Evolutionary conservation across 306 rosid genomes (phyloP).

Genomic region (Cicer chorassanicum): DNA sequence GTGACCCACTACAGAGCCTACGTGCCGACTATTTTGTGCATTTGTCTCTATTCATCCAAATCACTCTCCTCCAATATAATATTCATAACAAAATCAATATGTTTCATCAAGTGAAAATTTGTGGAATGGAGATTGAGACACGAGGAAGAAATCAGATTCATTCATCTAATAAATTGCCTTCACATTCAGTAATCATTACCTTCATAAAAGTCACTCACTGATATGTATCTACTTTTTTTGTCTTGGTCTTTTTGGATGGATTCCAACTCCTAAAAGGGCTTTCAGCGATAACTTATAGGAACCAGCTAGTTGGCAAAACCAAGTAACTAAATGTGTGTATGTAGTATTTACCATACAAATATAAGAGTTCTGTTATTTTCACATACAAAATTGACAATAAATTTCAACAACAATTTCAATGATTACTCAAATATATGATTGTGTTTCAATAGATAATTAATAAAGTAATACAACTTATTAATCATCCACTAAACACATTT

Average conservation of each 20-base stretch:
- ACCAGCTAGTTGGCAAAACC: slow-evolving; percentile 40
- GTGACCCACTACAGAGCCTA: slow-evolving; percentile 38
- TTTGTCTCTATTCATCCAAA: slow-evolving; percentile 25
- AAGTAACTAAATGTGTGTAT: slow-evolving; percentile 2
- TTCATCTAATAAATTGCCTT: slow-evolving; percentile 27
- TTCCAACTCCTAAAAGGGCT: neutral
- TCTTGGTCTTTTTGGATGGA: slow-evolving; percentile 38
- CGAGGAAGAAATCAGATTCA: slow-evolving; percentile 8
- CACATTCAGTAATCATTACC: slow-evolving; percentile 44
- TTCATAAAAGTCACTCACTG: slow-evolving; percentile 36
- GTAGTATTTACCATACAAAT: neutral
- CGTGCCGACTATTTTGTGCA: slow-evolving; percentile 27
- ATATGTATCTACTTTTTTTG: slow-evolving; percentile 41
- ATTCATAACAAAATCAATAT: neutral
- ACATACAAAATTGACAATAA: no score
- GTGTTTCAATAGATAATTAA: no score
- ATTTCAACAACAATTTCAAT: no score
- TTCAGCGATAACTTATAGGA: slow-evolving; percentile 2
- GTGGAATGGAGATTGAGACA: slow-evolving; percentile 26
- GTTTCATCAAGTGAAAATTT: slow-evolving; percentile 17
- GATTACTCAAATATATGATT: no score
- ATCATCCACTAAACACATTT: no score
- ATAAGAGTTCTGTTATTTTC: neutral
- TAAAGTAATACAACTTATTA: no score
- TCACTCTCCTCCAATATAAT: neutral